Evolutionary conservation across 208 protist genomes (phyloP).

Genomic region (Crithidia mellificae): DNA sequence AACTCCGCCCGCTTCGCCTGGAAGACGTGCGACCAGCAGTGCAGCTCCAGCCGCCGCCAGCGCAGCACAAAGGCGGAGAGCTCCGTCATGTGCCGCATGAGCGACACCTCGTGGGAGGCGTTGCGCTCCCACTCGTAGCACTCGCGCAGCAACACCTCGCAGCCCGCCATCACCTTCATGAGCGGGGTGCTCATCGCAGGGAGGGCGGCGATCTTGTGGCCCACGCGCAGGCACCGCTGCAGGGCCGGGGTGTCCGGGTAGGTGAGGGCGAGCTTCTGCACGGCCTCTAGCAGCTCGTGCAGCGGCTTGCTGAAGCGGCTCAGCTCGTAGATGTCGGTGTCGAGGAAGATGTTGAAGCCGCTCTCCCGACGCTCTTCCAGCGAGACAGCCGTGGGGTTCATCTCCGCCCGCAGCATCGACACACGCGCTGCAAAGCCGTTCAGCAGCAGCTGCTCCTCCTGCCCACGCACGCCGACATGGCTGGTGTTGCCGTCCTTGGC

Average conservation of each 20-base stretch:
- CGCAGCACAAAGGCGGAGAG: slow-evolving; percentile 93
- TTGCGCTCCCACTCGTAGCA: slow-evolving; percentile 97
- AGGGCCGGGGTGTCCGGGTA: slow-evolving; percentile 94
- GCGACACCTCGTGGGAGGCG: slow-evolving; percentile 87
- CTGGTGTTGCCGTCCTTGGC: neutral
- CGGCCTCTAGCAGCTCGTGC: slow-evolving; percentile 47
- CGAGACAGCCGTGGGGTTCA: slow-evolving; percentile 27
- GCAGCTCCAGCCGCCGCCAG: slow-evolving; percentile 97
- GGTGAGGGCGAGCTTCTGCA: slow-evolving; percentile 67
- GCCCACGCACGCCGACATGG: neutral
- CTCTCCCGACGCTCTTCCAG: slow-evolving; percentile 50
- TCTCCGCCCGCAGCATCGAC: slow-evolving; percentile 42
- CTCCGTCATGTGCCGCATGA: slow-evolving; percentile 87
- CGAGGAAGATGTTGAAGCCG: slow-evolving; percentile 92
- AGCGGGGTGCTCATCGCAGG: slow-evolving; percentile 86
- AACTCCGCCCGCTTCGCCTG: slow-evolving; percentile 77
- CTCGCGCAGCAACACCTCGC: slow-evolving; percentile 94
- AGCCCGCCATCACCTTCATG: slow-evolving; percentile 93
- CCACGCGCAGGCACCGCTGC: slow-evolving; percentile 78
- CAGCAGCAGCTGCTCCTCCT: slow-evolving; percentile 71
- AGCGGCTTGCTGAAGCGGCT: slow-evolving; percentile 68
- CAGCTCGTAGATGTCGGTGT: slow-evolving; percentile 87
- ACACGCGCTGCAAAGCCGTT: slow-evolving; percentile 76
- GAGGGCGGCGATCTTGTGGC: slow-evolving; percentile 83
- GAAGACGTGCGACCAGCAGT: slow-evolving; percentile 94